Base-by-base conservation (phyloP, 192 early-diverging fungal species). In the Tieghemiomyces parasiticus region DNA sequence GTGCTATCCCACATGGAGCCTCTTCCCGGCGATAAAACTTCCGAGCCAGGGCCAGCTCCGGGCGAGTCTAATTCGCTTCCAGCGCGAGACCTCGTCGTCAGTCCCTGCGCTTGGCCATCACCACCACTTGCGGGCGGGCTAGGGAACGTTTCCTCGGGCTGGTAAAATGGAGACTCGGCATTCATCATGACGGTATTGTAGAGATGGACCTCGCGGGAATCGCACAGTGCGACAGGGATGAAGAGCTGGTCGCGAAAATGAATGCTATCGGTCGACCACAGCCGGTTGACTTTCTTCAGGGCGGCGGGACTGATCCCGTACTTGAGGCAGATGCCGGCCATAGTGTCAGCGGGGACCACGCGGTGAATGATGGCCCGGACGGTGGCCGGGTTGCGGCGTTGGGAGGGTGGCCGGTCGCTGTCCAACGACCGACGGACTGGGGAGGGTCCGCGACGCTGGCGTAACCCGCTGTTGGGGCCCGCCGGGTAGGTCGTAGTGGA, bases 191-290 rank as follows among this genome's bases (percentile, higher is more conserved):
- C 54, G 34, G 54, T 56, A 34, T 56, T 56, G 54, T 56, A 56
- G 31, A 56, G 54, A 14, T 56, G 54, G 8, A 56, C 54, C 54
- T 56, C 54, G 32, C 54, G 54, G 28, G 54, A 56, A 14, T 56
- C 54, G 54, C 54, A 56, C 16, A 35, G 28, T 26, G 29, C 29
- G 30, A 56, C 24, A 8, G 76, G 76, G 42, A 78, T 74, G 61
- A 73, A 73, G 8, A 78, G 59, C 55, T 71, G 67, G 53, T 74
- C 73, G 47, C 70, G 71, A 13, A 67, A 65, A 50, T 78, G 73
- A 49, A 78, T 74, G 32, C 71, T 74, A 58, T 78, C 76, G 35
- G 70, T 74, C 4, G 76, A 68, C 76, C 76, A 78, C 34, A 78
- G 58, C 54, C 70, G 67, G 61, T 78, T 78, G 14, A 61, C 69